Evolutionary conservation across 2,329 filamentous ascomycete species (phyloP).

Genomic region (Bretziella fagacearum): DNA sequence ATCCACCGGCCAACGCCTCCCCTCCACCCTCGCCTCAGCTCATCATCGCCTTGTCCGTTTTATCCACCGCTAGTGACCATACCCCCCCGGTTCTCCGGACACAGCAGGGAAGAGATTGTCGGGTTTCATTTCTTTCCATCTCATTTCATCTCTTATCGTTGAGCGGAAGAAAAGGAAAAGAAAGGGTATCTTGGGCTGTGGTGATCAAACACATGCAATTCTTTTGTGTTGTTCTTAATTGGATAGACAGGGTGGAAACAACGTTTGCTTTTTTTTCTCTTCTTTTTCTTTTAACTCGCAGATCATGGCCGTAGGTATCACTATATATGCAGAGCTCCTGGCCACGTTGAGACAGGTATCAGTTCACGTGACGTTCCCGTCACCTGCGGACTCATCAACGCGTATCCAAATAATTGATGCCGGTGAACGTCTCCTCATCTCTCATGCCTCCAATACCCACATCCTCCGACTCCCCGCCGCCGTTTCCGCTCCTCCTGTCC

Average conservation of each 20-base stretch:
- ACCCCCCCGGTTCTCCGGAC: background rate
- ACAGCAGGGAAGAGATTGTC: too few species aligned
- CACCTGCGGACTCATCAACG: slow-evolving; percentile 27
- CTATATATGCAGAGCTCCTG: slow-evolving; percentile 47
- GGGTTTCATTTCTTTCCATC: too few species aligned
- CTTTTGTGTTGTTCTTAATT: too few species aligned
- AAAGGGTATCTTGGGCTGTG: background rate
- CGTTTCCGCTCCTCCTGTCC: slow-evolving; percentile 20
- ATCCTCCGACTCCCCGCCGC: slow-evolving; percentile 28
- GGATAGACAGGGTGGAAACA: too few species aligned
- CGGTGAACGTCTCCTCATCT: slow-evolving; percentile 30
- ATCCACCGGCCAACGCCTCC: background rate
- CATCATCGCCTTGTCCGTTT: background rate
- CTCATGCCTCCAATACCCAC: slow-evolving; percentile 26
- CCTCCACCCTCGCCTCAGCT: background rate
- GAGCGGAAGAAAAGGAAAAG: background rate
- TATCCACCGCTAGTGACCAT: background rate
- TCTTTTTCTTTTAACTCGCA: too few species aligned
- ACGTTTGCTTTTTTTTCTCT: too few species aligned
- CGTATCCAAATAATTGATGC: slow-evolving; percentile 28
- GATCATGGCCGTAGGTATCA: too few species aligned
- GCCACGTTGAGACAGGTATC: slow-evolving; percentile 48
- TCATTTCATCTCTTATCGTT: background rate
- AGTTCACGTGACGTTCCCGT: slow-evolving; percentile 34
- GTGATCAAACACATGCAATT: too few species aligned